A percentile compares a stretch with the other conserved stretches of the same genome.
These are phyloP conservation scores for Tolypocladium nubicola DNA, from an alignment of 2,329 filamentous ascomycete genomes.

Conservation along the genomic window DNA sequence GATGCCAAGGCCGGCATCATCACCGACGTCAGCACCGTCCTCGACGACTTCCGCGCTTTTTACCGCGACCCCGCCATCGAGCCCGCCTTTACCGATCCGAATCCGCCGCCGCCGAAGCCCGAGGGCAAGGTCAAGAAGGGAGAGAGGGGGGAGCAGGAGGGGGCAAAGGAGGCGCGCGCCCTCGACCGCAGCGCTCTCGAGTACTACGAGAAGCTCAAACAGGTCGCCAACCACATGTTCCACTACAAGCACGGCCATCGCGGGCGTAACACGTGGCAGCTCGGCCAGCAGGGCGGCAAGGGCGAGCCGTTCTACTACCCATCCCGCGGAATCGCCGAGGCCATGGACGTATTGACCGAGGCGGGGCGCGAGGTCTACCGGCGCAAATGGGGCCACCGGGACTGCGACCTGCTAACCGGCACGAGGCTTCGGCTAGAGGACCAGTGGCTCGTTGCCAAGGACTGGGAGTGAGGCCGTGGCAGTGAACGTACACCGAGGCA, in stretches of 20 bases:
- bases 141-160: background rate
- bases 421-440: slow-evolving; percentile 27
- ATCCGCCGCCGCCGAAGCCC: slow-evolving; percentile 16
- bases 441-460: slow-evolving; percentile 34
- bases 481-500: background rate
- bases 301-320: slow-evolving; percentile 44
- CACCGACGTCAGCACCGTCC: slow-evolving; percentile 31
- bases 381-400: slow-evolving; percentile 34
- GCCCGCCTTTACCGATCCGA: slow-evolving; percentile 26
- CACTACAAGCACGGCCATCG: slow-evolving; percentile 29
- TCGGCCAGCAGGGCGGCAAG: slow-evolving; percentile 35
- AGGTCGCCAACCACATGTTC: slow-evolving; percentile 24
- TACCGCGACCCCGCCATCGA: slow-evolving; percentile 30
- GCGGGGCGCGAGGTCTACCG: slow-evolving; percentile 29
- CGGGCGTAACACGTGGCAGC: slow-evolving; percentile 42
- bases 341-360: slow-evolving; percentile 33
- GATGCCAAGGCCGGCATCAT: slow-evolving; percentile 30
- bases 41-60: slow-evolving; percentile 34
- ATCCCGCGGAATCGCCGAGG: slow-evolving; percentile 30
- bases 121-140: slow-evolving; percentile 4
- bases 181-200: background rate
- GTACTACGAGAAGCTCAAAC: slow-evolving; percentile 9
- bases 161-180: background rate
- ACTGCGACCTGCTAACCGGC: slow-evolving; percentile 28
- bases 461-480: slow-evolving; percentile 16